phyloP scores from a whole-genome alignment of 768 basidiomycete species.

The Boletales sp. region DNA sequence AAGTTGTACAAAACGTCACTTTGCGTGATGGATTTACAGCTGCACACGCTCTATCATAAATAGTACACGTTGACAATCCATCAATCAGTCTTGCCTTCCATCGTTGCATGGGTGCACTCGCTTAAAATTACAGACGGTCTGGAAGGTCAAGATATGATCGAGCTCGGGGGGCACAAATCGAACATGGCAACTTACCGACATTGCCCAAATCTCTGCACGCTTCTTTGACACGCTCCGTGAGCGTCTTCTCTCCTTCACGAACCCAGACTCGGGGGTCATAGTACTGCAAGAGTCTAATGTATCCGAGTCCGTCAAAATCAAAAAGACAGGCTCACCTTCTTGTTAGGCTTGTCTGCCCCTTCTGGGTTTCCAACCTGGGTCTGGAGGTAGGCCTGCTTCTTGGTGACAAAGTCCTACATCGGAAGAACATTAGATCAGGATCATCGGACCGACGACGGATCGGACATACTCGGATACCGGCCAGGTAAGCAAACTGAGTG shows the following conservation, averaged over 20 bases:
- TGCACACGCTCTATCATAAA: slow-evolving; percentile 17
- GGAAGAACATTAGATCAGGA: neutral
- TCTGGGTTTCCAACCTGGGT: slow-evolving; percentile 97
- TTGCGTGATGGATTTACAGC: neutral
- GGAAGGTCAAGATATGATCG: neutral
- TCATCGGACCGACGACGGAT: neutral
- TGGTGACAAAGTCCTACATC: slow-evolving; percentile 73
- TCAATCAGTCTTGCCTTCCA: too few relatives aligned
- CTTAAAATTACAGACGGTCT: slow-evolving; percentile 24
- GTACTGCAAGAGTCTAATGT: slow-evolving; percentile 41
- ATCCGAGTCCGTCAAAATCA: neutral
- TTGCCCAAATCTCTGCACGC: slow-evolving; percentile 91
- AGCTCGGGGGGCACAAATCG: too few relatives aligned
- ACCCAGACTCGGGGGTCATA: slow-evolving; percentile 99
- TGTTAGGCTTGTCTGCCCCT: slow-evolving; percentile 96
- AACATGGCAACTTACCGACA: slow-evolving; percentile 37
- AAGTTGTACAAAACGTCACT: too few relatives aligned
- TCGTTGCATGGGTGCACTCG: too few relatives aligned
- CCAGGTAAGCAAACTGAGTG: slow-evolving; percentile 88
- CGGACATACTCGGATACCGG: slow-evolving; percentile 66
- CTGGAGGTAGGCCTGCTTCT: slow-evolving; percentile 84
- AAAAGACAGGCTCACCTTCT: slow-evolving; percentile 62
- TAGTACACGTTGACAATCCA: slow-evolving; percentile 8
- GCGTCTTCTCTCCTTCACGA: slow-evolving; percentile 96
- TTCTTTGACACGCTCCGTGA: slow-evolving; percentile 81